A percentile compares a stretch with the other conserved stretches of the same genome.
phyloP scores from a whole-genome alignment of 2,329 filamentous ascomycete genomes.

The Helminthosporium solani region DNA sequence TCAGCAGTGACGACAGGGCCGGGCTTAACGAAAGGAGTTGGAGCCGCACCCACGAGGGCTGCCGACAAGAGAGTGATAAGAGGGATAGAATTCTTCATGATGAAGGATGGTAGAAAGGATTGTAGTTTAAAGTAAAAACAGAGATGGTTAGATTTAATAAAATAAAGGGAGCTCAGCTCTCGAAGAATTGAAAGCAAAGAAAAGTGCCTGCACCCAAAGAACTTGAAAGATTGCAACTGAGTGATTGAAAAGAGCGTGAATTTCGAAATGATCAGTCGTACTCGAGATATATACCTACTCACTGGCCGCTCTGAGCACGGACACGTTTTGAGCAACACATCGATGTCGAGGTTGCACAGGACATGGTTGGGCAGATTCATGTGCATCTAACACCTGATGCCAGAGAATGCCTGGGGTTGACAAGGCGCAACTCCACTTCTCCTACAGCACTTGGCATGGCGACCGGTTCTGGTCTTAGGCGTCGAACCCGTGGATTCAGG shows the following conservation, averaged over 20 bases:
- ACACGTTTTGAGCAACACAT: constrained; percentile 13
- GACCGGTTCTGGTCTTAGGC: constrained; percentile 18
- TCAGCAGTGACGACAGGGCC: constrained; percentile 26
- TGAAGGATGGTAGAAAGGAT: constrained; percentile 24
- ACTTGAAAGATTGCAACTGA: constrained; percentile 14
- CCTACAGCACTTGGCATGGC: constrained; percentile 27
- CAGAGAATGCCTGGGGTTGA: constrained; percentile 31
- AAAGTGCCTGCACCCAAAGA: constrained; percentile 35
- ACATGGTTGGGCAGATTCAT: constrained; percentile 25
- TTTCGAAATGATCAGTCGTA: not conserved
- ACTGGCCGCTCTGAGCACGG: constrained; percentile 9
- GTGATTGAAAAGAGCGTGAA: constrained; percentile 12
- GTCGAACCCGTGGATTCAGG: constrained; percentile 19
- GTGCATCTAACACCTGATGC: constrained; percentile 37
- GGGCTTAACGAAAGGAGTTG: constrained; percentile 32
- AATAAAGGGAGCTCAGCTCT: constrained; percentile 42
- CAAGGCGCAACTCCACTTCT: constrained; percentile 30
- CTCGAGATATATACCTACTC: constrained; percentile 8
- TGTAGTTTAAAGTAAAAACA: constrained; percentile 5
- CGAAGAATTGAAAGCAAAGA: constrained; percentile 12
- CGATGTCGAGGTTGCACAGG: constrained; percentile 13
- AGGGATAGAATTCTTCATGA: constrained; percentile 37
- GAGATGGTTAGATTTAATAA: constrained; percentile 21
- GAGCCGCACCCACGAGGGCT: constrained; percentile 35
- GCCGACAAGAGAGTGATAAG: constrained; percentile 39